Conservation (phyloP, 768 basidiomycete genomes). For the Mycena alexandri region DNA sequence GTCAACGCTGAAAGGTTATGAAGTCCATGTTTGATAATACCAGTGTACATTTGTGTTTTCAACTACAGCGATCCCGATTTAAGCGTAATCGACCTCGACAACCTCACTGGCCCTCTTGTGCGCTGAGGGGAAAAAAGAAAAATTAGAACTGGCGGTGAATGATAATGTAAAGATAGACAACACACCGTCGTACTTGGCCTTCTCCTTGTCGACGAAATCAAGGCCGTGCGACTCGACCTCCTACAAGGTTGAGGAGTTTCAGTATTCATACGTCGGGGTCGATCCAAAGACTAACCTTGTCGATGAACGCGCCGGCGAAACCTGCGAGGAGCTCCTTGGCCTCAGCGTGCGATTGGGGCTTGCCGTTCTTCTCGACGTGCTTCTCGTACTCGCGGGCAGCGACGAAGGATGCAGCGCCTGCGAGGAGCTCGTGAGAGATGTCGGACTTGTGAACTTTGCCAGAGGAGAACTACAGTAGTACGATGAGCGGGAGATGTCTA, state of each 20-base stretch:
- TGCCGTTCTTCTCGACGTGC: constrained; percentile 58
- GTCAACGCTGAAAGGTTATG: neutral
- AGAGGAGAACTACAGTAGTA: constrained; percentile 43
- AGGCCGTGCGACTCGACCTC: constrained; percentile 67
- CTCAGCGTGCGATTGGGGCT: constrained; percentile 55
- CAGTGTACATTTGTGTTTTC: constrained; percentile 19
- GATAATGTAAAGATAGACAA: neutral
- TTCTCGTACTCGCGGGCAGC: constrained; percentile 35
- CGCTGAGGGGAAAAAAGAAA: constrained; percentile 16
- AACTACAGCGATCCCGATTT: constrained; percentile 11
- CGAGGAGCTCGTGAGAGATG: constrained; percentile 67
- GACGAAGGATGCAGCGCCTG: constrained; percentile 65
- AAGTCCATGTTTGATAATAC: neutral
- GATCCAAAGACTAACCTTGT: constrained; percentile 28
- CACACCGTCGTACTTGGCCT: constrained; percentile 55
- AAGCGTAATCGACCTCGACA: constrained; percentile 13
- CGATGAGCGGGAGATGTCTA: neutral
- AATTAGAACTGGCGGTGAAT: too few relatives aligned
- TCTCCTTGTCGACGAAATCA: constrained; percentile 58
- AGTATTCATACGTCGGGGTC: neutral
- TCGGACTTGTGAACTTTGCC: constrained; percentile 59
- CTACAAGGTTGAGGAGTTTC: constrained; percentile 38
- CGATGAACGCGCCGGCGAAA: constrained; percentile 57
- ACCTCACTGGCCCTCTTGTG: constrained; percentile 34
- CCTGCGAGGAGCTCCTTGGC: constrained; percentile 65